Conservation (phyloP, 257 asterid genomes). For the Lantana camara region DNA sequence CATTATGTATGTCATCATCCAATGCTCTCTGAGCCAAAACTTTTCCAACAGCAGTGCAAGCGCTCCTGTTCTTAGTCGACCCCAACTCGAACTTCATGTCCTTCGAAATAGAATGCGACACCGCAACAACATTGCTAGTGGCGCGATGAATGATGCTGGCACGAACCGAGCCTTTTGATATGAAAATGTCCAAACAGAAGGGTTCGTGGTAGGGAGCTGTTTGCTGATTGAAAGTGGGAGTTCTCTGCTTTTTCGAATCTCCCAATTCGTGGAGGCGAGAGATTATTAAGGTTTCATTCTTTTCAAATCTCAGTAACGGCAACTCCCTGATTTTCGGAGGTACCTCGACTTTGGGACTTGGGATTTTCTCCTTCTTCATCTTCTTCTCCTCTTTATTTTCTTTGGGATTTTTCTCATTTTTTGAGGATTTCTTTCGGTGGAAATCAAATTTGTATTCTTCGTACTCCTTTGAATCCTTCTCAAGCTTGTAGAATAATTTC, state of each 20-base stretch:
- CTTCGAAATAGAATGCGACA: conserved; percentile 83
- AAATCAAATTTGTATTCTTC: conserved; percentile 70
- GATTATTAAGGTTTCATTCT: conserved; percentile 19
- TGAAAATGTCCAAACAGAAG: conserved; percentile 72
- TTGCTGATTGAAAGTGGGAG: conserved; percentile 73
- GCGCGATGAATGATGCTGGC: conserved; percentile 85
- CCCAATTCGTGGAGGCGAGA: conserved; percentile 33
- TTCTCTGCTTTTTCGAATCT: conserved; percentile 48
- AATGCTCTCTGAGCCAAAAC: conserved; percentile 76
- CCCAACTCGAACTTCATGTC: conserved; percentile 80
- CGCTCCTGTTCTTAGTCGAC: conserved; percentile 65
- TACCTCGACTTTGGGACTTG: conserved; percentile 24
- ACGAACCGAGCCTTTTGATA: conserved; percentile 73
- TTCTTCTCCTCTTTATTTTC: conserved; percentile 36
- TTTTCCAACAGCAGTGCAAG: conserved; percentile 67
- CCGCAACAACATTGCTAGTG: conserved; percentile 84
- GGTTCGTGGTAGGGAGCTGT: conserved; percentile 89
- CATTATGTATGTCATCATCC: conserved; percentile 83
- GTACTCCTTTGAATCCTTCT: conserved; percentile 76
- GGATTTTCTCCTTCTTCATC: conserved; percentile 33
- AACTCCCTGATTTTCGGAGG: conserved; percentile 28
- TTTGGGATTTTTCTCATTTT: conserved; percentile 36
- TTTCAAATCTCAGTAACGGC: neutral
- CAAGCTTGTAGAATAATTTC: conserved; percentile 74
- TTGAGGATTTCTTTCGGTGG: conserved; percentile 58